phyloP scores from a whole-genome alignment of 1,284 basidiomycete genomes.

The Boletellus deceptivus region DNA sequence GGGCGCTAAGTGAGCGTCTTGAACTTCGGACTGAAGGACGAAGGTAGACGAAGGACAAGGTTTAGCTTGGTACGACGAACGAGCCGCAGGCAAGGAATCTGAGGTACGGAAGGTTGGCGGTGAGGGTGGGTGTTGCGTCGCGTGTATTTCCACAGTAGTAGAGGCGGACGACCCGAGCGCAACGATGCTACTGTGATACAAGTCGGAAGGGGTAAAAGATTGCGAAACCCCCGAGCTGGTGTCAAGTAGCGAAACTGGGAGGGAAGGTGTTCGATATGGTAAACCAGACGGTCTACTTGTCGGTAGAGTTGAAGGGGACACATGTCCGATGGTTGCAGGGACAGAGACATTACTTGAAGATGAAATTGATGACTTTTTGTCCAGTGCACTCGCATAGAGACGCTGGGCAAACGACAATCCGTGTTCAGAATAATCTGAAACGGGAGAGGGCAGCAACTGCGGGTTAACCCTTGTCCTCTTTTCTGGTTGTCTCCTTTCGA shows the following conservation, averaged over 20 bases:
- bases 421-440: not conserved
- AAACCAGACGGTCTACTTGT: not conserved
- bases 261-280: conserved; percentile 1
- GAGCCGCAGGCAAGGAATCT: not conserved
- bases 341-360: conserved; percentile 3
- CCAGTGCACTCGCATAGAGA: conserved; percentile 29
- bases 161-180: conserved; percentile 2
- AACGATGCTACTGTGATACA: conserved; percentile 20
- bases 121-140: not conserved
- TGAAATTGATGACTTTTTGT: conserved; percentile 3
- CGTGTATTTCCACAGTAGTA: not conserved
- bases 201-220: conserved; percentile 12
- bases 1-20: not conserved
- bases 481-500: conserved; percentile 26
- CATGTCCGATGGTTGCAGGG: conserved; percentile 4
- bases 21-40: not conserved
- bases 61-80: not conserved
- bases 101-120: not conserved
- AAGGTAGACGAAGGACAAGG: not conserved
- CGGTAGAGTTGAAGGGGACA: not conserved
- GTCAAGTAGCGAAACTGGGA: conserved; percentile 4
- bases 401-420: conserved; percentile 29
- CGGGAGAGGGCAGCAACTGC: not conserved
- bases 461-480: not conserved
- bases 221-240: conserved; percentile 1